These are phyloP conservation scores for Pseudozyma hubeiensis DNA, from an alignment of 1,284 basidiomycete species.

Conservation along the genomic window DNA sequence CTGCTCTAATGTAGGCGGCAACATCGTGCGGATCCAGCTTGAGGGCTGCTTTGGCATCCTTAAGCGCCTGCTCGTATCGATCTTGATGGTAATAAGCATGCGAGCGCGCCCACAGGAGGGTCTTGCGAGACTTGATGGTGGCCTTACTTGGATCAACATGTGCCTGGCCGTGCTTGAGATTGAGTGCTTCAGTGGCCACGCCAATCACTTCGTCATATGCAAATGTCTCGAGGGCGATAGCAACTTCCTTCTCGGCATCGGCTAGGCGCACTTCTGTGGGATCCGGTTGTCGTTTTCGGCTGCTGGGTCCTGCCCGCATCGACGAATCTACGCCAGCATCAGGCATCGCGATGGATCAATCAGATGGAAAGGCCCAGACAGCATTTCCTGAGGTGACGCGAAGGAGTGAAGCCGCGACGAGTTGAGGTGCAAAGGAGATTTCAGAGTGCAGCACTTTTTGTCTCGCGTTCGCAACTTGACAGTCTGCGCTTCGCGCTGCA, in stretches of 20 bases:
- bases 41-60: slow-evolving; percentile 33
- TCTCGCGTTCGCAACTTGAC: too few species aligned
- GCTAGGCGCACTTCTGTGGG: slow-evolving; percentile 10
- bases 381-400: too few species aligned
- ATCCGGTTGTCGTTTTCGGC: neutral
- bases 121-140: slow-evolving; percentile 34
- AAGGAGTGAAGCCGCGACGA: too few species aligned
- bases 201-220: slow-evolving; percentile 29
- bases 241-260: slow-evolving; percentile 16
- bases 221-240: slow-evolving; percentile 6
- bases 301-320: slow-evolving; percentile 1
- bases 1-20: slow-evolving; percentile 26
- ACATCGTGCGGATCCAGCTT: slow-evolving; percentile 35
- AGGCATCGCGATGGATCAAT: too few species aligned
- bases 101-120: slow-evolving; percentile 36
- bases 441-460: too few species aligned
- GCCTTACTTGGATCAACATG: slow-evolving; percentile 5
- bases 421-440: too few species aligned
- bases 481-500: too few species aligned
- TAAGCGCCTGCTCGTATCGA: slow-evolving; percentile 17
- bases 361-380: too few species aligned
- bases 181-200: slow-evolving; percentile 18
- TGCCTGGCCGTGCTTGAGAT: neutral
- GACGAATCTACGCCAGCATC: too few species aligned
- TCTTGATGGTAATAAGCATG: slow-evolving; percentile 19